Conservation (phyloP, 2,329 filamentous ascomycete species). For the Diaporthe longicolla region DNA sequence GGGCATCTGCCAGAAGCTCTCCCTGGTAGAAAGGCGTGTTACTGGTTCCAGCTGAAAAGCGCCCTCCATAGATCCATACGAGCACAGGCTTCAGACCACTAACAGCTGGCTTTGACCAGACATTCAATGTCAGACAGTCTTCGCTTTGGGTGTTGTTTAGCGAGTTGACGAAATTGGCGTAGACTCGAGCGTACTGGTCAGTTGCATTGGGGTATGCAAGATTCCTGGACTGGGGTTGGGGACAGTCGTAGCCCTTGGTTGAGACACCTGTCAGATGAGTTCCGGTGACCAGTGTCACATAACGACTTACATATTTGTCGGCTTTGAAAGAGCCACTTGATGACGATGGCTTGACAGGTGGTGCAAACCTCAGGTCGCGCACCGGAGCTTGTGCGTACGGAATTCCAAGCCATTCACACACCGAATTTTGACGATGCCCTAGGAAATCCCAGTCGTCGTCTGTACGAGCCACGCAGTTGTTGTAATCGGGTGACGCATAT, state of each 20-base stretch:
- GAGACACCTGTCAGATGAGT: not conserved
- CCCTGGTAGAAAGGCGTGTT: conserved; percentile 35
- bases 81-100: conserved; percentile 56
- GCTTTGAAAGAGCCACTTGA: not conserved
- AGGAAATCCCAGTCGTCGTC: not conserved
- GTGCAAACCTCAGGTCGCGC: conserved; percentile 16
- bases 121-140: conserved; percentile 56
- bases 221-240: not conserved
- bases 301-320: not conserved
- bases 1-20: conserved; percentile 19
- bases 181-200: conserved; percentile 20
- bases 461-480: conserved; percentile 6
- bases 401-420: conserved; percentile 26
- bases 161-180: conserved; percentile 21
- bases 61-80: conserved; percentile 61
- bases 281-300: not conserved
- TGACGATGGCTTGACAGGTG: not conserved
- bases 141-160: conserved; percentile 46
- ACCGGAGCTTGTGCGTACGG: conserved; percentile 7
- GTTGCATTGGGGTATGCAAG: conserved; percentile 31
- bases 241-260: conserved; percentile 28
- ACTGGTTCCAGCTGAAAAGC: conserved; percentile 53
- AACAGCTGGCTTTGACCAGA: conserved; percentile 54
- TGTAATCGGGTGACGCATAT: not conserved
- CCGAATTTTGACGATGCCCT: not conserved